Conservation (phyloP, 768 basidiomycete genomes). For the Boletus insuetus region DNA sequence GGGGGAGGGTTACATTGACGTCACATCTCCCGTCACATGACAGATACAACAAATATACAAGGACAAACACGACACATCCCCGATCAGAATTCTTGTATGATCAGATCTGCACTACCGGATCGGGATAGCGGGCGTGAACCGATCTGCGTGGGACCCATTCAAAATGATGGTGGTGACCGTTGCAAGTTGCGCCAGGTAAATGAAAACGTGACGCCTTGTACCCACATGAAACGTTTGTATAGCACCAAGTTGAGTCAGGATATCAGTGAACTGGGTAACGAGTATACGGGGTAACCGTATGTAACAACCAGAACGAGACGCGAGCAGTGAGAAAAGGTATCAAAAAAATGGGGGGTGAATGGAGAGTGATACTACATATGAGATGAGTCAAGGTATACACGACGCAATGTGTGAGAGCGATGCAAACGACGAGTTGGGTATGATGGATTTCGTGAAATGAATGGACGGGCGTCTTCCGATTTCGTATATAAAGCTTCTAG, state of each 20-base stretch:
- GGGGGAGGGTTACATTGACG: conserved; percentile 12
- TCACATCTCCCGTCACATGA: conserved; percentile 24
- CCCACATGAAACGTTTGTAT: conserved; percentile 12
- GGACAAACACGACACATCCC: conserved; percentile 22
- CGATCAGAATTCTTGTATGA: conserved; percentile 36
- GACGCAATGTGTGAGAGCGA: conserved; percentile 36
- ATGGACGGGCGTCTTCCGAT: conserved; percentile 32
- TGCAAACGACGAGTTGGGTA: conserved; percentile 35
- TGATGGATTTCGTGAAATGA: conserved; percentile 36
- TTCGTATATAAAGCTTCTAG: conserved; percentile 33
- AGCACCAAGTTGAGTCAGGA: conserved; percentile 27
- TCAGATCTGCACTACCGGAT: conserved; percentile 30
- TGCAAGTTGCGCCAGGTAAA: conserved; percentile 20
- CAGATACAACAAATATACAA: conserved; percentile 18
- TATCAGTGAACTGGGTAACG: conserved; percentile 35
- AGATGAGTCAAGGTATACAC: conserved; percentile 37
- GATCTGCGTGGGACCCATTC: conserved; percentile 7
- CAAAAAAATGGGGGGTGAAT: conserved; percentile 31
- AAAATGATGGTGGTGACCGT: conserved; percentile 11
- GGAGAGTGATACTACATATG: conserved; percentile 37
- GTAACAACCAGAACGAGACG: conserved; percentile 24
- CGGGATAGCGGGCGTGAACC: conserved; percentile 13
- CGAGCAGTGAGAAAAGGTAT: conserved; percentile 29
- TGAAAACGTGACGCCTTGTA: conserved; percentile 24
- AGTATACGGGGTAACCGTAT: conserved; percentile 39